Percentiles rank a stretch among this genome's conserved stretches.
phyloP scores from a whole-genome alignment of 495 filamentous ascomycete species.

The Aspergillus nidulans region DNA sequence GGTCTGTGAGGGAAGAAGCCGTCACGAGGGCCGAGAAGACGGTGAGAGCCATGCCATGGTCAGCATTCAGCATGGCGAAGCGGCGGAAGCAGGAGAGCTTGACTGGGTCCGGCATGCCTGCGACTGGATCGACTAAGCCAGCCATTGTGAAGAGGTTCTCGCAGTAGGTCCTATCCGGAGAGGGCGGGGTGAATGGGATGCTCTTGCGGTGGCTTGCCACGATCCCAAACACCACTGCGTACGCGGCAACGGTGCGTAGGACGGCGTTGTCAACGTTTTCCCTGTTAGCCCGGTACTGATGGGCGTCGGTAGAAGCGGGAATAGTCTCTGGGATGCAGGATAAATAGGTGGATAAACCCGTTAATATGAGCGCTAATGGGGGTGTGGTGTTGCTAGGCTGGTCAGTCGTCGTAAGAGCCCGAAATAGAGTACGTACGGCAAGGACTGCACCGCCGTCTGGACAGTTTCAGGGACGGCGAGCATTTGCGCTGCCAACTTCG shows the following conservation, averaged over 20 bases:
- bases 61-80: conserved; percentile 31
- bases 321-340: conserved; percentile 22
- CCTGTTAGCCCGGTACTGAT: conserved; percentile 25
- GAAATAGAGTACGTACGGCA: conserved; percentile 23
- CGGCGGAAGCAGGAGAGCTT: conserved; percentile 30
- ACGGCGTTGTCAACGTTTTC: conserved; percentile 22
- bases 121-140: conserved; percentile 18
- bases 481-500: conserved; percentile 23
- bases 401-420: background rate
- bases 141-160: conserved; percentile 37
- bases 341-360: conserved; percentile 32
- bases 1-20: conserved; percentile 33
- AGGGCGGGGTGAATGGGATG: conserved; percentile 19
- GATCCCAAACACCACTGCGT: conserved; percentile 29
- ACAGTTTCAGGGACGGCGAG: conserved; percentile 24
- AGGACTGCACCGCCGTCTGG: conserved; percentile 17
- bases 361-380: conserved; percentile 29
- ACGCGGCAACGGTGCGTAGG: conserved; percentile 26
- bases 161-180: conserved; percentile 21
- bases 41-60: conserved; percentile 33
- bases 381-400: conserved; percentile 13
- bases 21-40: conserved; percentile 32
- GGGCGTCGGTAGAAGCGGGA: conserved; percentile 17
- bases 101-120: conserved; percentile 15
- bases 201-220: conserved; percentile 27